phyloP scores from a whole-genome alignment of 1,284 basidiomycete genomes.

The Leucoagaricus sp. region DNA sequence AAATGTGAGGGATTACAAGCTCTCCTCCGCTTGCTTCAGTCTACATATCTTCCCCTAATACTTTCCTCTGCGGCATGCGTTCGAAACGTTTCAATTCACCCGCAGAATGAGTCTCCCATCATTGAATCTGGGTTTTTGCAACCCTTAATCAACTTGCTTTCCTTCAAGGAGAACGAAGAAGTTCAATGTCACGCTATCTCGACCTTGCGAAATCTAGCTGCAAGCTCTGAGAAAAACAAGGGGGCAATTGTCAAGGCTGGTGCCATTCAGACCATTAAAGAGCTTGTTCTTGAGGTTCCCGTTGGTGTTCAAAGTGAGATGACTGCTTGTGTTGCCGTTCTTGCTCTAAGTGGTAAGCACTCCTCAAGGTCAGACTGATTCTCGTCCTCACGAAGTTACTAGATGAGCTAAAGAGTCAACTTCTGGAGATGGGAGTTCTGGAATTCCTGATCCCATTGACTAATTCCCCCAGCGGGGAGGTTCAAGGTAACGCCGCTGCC shows the following conservation, averaged over 20 bases:
- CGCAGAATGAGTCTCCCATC: constrained; percentile 98
- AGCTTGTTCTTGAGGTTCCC: constrained; percentile 93
- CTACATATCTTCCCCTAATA: constrained; percentile 98
- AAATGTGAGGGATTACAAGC: constrained; percentile 93
- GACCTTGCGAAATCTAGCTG: constrained; percentile 95
- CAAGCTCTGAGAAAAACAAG: constrained; percentile 98
- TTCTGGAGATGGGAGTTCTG: constrained; percentile 98
- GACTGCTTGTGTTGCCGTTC: constrained; percentile 97
- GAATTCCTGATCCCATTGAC: constrained; percentile 98
- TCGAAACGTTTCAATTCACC: constrained; percentile 98
- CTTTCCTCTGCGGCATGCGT: constrained; percentile 98
- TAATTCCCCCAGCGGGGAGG: constrained; percentile 94
- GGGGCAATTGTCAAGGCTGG: constrained; percentile 97
- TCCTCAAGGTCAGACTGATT: background rate
- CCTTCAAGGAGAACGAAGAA: constrained; percentile 99
- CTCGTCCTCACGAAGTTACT: constrained; percentile 13
- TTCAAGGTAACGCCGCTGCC: constrained; percentile 98
- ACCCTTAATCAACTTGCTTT: constrained; percentile 93
- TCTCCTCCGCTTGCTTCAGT: constrained; percentile 92
- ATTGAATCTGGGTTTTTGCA: constrained; percentile 98
- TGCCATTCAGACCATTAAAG: constrained; percentile 97
- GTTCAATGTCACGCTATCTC: constrained; percentile 99
- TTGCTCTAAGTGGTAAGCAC: constrained; percentile 84
- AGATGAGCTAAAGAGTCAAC: constrained; percentile 94
- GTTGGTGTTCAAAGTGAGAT: constrained; percentile 99